Percentiles rank a stretch among this genome's conserved stretches.
Evolutionary conservation across 2,329 filamentous ascomycete species (phyloP).

Genomic region (Cladophialophora immunda): DNA sequence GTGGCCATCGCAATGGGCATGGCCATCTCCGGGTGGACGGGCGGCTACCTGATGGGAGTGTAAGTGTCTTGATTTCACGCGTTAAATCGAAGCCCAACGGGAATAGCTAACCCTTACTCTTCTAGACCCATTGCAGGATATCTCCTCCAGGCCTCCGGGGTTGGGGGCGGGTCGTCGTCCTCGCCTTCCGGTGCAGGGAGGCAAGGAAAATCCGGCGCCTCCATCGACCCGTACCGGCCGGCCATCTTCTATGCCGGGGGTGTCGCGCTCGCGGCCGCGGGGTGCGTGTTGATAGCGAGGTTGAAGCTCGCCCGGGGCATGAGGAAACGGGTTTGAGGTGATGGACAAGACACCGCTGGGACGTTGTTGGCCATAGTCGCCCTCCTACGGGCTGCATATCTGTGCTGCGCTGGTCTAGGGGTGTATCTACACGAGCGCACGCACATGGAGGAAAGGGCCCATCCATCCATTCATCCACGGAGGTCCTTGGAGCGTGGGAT

Average conservation of each 20-base stretch:
- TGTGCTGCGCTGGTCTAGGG: too few relatives aligned
- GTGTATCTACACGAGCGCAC: too few relatives aligned
- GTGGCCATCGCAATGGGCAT: constrained; percentile 68
- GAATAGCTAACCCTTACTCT: not conserved
- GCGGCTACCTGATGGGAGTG: constrained; percentile 67
- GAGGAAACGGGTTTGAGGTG: constrained; percentile 36
- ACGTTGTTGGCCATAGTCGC: too few relatives aligned
- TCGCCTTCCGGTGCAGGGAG: too few relatives aligned
- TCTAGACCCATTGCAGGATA: constrained; percentile 66
- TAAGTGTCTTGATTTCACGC: too few relatives aligned
- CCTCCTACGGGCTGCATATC: too few relatives aligned
- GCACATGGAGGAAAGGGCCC: too few relatives aligned
- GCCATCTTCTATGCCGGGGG: constrained; percentile 70
- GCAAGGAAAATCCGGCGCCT: constrained; percentile 42
- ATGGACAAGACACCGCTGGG: too few relatives aligned
- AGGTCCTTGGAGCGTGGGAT: too few relatives aligned
- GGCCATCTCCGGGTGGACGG: constrained; percentile 68
- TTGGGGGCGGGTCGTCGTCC: constrained; percentile 48
- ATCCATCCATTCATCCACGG: too few relatives aligned
- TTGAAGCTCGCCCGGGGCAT: constrained; percentile 48
- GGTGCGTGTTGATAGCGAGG: constrained; percentile 54
- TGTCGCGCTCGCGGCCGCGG: constrained; percentile 57
- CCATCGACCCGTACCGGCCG: constrained; percentile 63
- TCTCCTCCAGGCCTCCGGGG: constrained; percentile 64
- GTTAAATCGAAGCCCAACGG: too few relatives aligned